These are phyloP conservation scores for Rickenella mellea DNA, from an alignment of 768 basidiomycete species.

Conservation along the genomic window DNA sequence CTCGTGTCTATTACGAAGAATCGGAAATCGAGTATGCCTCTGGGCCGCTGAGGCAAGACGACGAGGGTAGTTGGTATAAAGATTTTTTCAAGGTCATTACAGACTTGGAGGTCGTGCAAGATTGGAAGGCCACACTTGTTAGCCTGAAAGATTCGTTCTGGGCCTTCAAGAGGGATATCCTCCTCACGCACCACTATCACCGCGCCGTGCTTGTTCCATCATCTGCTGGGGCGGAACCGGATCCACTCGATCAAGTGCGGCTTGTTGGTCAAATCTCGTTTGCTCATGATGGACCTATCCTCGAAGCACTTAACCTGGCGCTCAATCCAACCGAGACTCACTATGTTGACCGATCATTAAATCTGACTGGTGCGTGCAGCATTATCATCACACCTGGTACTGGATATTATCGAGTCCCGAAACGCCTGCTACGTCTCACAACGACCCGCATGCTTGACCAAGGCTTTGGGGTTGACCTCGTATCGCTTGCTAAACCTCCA, in stretches of 20 bases:
- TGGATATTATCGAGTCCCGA: conserved; percentile 88
- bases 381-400: conserved; percentile 90
- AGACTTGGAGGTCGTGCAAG: conserved; percentile 78
- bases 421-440: conserved; percentile 80
- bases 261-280: conserved; percentile 72
- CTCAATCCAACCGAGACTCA: conserved; percentile 90
- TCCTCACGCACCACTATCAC: conserved; percentile 84
- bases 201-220: conserved; percentile 42
- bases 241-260: conserved; percentile 37
- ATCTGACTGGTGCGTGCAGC: conserved; percentile 76
- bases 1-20: conserved; percentile 81
- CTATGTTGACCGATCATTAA: conserved; percentile 90
- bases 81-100: conserved; percentile 96
- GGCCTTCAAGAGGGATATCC: conserved; percentile 86
- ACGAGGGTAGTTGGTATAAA: conserved; percentile 69
- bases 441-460: conserved; percentile 92
- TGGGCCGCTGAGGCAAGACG: conserved; percentile 69
- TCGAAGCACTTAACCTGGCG: conserved; percentile 89
- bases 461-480: conserved; percentile 82
- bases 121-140: conserved; percentile 83
- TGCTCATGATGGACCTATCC: conserved; percentile 91
- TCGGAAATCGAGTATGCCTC: conserved; percentile 75
- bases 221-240: conserved; percentile 1
- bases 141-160: conserved; percentile 83
- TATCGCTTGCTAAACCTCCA: conserved; percentile 85